These are phyloP conservation scores for Dryas octopetala DNA, from an alignment of 306 rosid species.

Conservation along the genomic window DNA sequence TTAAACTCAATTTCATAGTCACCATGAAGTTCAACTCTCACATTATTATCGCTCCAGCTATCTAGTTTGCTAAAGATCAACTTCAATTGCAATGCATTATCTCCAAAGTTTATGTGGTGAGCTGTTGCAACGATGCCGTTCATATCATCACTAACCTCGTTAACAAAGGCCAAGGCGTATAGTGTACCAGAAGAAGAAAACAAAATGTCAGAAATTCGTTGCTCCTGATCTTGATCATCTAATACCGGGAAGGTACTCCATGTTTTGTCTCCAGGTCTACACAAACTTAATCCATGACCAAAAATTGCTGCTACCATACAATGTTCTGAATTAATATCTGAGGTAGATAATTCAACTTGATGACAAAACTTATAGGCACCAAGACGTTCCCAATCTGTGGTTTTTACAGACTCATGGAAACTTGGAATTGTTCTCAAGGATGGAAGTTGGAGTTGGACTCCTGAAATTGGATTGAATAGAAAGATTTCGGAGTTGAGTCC, in stretches of 20 bases:
- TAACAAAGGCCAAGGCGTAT: not conserved
- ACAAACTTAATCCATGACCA: not conserved
- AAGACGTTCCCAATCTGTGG: not conserved
- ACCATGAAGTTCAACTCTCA: not conserved
- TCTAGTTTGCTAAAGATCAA: not conserved
- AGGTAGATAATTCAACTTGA: not conserved
- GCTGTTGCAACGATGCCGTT: not conserved
- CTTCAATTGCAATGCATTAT: not conserved
- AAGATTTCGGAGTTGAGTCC: not conserved
- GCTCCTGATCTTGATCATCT: not conserved
- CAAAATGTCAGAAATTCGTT: too few relatives aligned
- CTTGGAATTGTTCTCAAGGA: not conserved
- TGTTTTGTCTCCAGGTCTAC: not conserved
- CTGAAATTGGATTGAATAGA: not conserved
- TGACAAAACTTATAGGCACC: not conserved
- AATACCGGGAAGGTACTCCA: not conserved
- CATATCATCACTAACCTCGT: too few relatives aligned
- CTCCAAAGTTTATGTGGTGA: not conserved
- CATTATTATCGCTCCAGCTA: too few relatives aligned
- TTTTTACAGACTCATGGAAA: not conserved
- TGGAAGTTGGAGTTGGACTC: not conserved
- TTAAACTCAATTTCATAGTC: not conserved
- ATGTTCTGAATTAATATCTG: not conserved
- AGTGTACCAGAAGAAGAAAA: not conserved
- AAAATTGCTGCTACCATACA: not conserved